phyloP scores from a whole-genome alignment of 345 rosid genomes.

The Eucalyptus guilfoylei region DNA sequence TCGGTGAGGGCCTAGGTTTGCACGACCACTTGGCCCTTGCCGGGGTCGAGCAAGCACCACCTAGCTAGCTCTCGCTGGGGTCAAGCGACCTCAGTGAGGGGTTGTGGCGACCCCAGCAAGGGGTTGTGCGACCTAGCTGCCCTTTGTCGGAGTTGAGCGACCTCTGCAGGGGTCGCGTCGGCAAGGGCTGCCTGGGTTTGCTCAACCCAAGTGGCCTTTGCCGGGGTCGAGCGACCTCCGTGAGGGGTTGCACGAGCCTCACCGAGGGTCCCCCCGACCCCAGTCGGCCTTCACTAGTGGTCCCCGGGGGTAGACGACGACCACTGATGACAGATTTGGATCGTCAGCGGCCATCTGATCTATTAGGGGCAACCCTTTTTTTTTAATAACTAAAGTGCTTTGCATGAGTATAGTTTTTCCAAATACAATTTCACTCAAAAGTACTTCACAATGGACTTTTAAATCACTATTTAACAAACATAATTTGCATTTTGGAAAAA shows the following conservation, averaged over 20 bases:
- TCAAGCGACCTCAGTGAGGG: accelerated
- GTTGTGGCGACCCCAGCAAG: accelerated
- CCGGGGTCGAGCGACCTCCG: accelerated
- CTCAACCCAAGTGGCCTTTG: no score
- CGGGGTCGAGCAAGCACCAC: accelerated
- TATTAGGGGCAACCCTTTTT: accelerated
- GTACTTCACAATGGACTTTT: no score
- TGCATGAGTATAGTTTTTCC: no score
- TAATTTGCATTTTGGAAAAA: neutral
- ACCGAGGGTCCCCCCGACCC: accelerated
- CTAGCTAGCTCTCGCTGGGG: accelerated
- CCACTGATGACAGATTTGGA: accelerated
- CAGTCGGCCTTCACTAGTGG: accelerated
- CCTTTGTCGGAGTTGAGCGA: no score
- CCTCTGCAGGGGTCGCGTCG: accelerated
- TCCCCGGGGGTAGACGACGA: accelerated
- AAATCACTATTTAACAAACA: no score
- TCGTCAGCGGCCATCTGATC: accelerated
- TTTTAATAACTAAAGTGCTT: neutral
- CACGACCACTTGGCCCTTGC: accelerated
- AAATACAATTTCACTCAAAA: no score
- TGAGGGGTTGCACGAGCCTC: accelerated
- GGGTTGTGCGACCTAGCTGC: accelerated
- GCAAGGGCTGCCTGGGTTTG: no score
- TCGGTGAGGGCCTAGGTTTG: no score